phyloP scores from a whole-genome alignment of 2,329 filamentous ascomycete genomes.

The Fusarium metavorans region DNA sequence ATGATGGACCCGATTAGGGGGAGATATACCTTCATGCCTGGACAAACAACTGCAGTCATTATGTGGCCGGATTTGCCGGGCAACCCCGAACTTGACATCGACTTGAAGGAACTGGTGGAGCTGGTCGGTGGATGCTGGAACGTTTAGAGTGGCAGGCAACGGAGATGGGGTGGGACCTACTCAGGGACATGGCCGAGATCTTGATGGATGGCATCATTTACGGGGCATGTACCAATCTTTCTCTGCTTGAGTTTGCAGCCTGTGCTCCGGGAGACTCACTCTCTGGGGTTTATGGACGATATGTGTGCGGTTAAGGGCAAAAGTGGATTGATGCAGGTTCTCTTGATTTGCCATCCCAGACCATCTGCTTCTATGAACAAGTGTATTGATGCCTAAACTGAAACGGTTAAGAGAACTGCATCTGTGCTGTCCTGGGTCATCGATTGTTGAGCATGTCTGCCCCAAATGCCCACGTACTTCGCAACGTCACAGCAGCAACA shows the following conservation, averaged over 20 bases:
- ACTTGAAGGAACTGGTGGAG: not conserved
- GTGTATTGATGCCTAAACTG: not conserved
- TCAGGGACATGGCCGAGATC: not conserved
- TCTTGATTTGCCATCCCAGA: not conserved
- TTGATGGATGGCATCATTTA: not conserved
- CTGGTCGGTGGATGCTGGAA: not conserved
- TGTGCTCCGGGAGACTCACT: not conserved
- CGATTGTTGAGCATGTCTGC: not conserved
- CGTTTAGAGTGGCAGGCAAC: not conserved
- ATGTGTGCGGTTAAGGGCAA: not conserved
- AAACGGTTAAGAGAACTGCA: not conserved
- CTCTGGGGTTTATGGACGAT: not conserved
- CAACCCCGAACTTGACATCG: too few relatives aligned
- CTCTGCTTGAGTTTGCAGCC: not conserved
- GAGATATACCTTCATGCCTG: too few relatives aligned
- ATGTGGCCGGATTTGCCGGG: too few relatives aligned
- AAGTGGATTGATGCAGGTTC: not conserved
- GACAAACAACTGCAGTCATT: too few relatives aligned
- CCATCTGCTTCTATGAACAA: not conserved
- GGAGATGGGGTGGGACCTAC: not conserved
- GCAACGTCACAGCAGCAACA: not conserved
- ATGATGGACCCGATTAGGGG: too few relatives aligned
- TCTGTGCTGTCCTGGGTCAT: not conserved
- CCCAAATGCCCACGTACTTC: not conserved
- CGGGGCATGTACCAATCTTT: not conserved